These are phyloP conservation scores for Pichia sp. DNA, from an alignment of 1,139 yeast genomes.

Conservation along the genomic window DNA sequence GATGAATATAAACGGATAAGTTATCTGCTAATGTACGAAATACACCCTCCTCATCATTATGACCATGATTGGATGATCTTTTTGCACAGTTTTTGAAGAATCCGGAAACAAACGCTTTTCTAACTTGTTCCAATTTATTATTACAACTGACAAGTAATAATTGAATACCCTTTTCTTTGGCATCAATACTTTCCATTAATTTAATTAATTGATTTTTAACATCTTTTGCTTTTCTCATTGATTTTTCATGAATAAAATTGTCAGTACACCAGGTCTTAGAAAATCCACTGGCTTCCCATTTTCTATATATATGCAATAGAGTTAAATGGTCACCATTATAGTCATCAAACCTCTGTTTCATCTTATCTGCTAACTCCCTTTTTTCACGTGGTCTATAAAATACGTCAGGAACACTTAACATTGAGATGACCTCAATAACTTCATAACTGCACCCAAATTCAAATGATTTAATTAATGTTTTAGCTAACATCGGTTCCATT, in stretches of 20 bases:
- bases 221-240: slow-evolving; percentile 71
- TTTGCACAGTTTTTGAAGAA: slow-evolving; percentile 83
- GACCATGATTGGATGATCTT: slow-evolving; percentile 44
- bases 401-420: slow-evolving; percentile 84
- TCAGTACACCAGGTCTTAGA: slow-evolving; percentile 75
- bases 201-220: slow-evolving; percentile 64
- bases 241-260: slow-evolving; percentile 75
- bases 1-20: slow-evolving; percentile 81
- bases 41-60: slow-evolving; percentile 46
- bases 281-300: slow-evolving; percentile 63
- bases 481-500: slow-evolving; percentile 88
- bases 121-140: slow-evolving; percentile 51
- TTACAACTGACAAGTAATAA: slow-evolving; percentile 45
- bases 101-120: slow-evolving; percentile 79
- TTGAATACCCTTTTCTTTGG: slow-evolving; percentile 32
- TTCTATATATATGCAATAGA: slow-evolving; percentile 67
- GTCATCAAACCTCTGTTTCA: slow-evolving; percentile 74
- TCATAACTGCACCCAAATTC: slow-evolving; percentile 78
- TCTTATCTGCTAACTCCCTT: slow-evolving; percentile 66
- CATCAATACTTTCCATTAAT: slow-evolving; percentile 50
- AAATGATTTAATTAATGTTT: slow-evolving; percentile 69
- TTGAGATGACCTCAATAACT: slow-evolving; percentile 76
- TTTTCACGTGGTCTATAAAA: slow-evolving; percentile 82
- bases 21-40: slow-evolving; percentile 73
- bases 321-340: slow-evolving; percentile 95